phyloP scores from a whole-genome alignment of 2,329 filamentous ascomycete species.

The Colletotrichum siamense region DNA sequence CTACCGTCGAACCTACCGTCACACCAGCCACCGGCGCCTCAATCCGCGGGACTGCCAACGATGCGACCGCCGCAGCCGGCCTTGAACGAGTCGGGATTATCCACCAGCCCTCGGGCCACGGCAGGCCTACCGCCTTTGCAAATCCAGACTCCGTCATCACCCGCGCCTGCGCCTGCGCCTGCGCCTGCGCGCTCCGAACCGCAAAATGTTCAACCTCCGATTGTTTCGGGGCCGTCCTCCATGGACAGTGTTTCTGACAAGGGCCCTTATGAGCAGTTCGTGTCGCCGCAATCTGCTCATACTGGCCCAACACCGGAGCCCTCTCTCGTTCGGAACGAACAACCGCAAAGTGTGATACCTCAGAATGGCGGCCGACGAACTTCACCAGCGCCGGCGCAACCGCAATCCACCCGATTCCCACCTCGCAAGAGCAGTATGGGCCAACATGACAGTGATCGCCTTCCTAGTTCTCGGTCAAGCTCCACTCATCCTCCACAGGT shows the following conservation, averaged over 20 bases:
- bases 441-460: conserved; percentile 41
- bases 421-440: conserved; percentile 68
- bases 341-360: conserved; percentile 5
- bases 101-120: conserved; percentile 26
- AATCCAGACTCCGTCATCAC: conserved; percentile 31
- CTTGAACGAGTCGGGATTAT: conserved; percentile 15
- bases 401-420: conserved; percentile 52
- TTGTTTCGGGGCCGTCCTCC: not conserved
- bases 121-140: conserved; percentile 33
- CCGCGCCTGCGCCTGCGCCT: not conserved
- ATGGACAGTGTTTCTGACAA: conserved; percentile 17
- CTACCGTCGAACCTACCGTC: conserved; percentile 24
- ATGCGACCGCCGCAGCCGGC: conserved; percentile 25
- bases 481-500: conserved; percentile 36
- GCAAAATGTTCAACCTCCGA: not conserved
- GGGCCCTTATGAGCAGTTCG: conserved; percentile 23
- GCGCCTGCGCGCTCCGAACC: not conserved
- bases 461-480: conserved; percentile 31
- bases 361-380: not conserved
- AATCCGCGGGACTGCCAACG: conserved; percentile 28
- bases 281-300: conserved; percentile 22
- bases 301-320: conserved; percentile 1
- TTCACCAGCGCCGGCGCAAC: conserved; percentile 22
- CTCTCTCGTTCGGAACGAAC: conserved; percentile 9
- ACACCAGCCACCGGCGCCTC: conserved; percentile 22